These are phyloP conservation scores for Aspergillus ruber DNA, from an alignment of 2,329 filamentous ascomycete species.

Conservation along the genomic window DNA sequence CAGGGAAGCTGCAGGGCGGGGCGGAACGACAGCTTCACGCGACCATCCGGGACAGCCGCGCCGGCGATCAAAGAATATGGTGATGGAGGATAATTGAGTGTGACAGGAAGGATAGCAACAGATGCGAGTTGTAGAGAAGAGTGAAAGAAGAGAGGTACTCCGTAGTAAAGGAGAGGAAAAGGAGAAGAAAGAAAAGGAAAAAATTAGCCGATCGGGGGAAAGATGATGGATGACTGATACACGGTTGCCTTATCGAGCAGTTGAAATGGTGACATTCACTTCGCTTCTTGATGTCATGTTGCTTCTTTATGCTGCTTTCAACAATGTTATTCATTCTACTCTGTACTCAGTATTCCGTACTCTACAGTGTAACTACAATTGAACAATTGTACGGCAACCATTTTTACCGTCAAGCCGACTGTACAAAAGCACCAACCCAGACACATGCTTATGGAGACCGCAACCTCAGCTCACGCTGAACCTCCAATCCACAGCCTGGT, in stretches of 20 bases:
- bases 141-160: not conserved
- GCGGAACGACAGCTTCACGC: constrained; percentile 13
- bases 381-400: too few relatives aligned
- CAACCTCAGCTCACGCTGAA: not conserved
- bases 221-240: constrained; percentile 1
- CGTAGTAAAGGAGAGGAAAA: not conserved
- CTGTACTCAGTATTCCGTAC: too few relatives aligned
- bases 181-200: constrained; percentile 8
- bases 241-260: constrained; percentile 10
- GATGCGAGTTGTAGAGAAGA: not conserved
- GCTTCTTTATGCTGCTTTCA: not conserved
- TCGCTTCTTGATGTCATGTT: not conserved
- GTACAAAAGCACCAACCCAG: too few relatives aligned
- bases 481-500: too few relatives aligned
- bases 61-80: not conserved
- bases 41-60: constrained; percentile 2
- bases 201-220: not conserved
- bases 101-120: not conserved
- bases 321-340: not conserved
- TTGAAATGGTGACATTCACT: not conserved
- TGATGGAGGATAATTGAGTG: not conserved
- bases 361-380: too few relatives aligned
- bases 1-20: constrained; percentile 9
- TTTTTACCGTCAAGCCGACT: too few relatives aligned
- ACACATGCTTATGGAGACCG: not conserved